Evolutionary conservation across 768 basidiomycete species (phyloP).

Genomic region (Boletus rubroflammeus): DNA sequence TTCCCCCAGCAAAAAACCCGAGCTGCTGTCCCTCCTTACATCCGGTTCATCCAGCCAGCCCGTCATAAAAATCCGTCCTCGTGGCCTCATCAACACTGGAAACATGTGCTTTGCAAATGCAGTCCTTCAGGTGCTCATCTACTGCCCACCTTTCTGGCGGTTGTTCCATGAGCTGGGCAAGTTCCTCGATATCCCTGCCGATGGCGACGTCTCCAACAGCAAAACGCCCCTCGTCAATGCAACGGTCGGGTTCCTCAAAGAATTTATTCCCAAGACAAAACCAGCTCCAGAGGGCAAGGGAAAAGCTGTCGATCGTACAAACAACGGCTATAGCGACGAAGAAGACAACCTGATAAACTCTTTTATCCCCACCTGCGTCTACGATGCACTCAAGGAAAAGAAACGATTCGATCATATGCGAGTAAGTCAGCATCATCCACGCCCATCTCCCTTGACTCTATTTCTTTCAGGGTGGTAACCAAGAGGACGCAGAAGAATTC

Average conservation of each 20-base stretch:
- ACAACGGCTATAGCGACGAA: slow-evolving; percentile 33
- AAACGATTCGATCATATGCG: slow-evolving; percentile 92
- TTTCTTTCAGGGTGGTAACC: slow-evolving; percentile 68
- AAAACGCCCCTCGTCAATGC: slow-evolving; percentile 62
- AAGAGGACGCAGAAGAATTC: slow-evolving; percentile 98
- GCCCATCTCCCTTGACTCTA: neutral
- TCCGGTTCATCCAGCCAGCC: slow-evolving; percentile 31
- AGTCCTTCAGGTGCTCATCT: slow-evolving; percentile 86
- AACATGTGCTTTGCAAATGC: slow-evolving; percentile 99
- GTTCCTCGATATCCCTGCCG: slow-evolving; percentile 37
- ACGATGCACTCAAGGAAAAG: slow-evolving; percentile 91
- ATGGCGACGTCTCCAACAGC: slow-evolving; percentile 24
- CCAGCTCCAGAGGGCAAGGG: slow-evolving; percentile 32
- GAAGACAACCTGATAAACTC: slow-evolving; percentile 55
- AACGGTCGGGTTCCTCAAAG: slow-evolving; percentile 69
- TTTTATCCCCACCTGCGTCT: slow-evolving; percentile 83
- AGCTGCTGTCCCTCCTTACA: slow-evolving; percentile 54
- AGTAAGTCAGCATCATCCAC: slow-evolving; percentile 42
- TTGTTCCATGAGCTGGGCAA: slow-evolving; percentile 71
- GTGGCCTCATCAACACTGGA: slow-evolving; percentile 89
- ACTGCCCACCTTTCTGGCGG: slow-evolving; percentile 81
- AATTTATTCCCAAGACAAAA: slow-evolving; percentile 49
- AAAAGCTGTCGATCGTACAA: slow-evolving; percentile 38
- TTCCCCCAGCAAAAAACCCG: slow-evolving; percentile 40
- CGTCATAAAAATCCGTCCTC: slow-evolving; percentile 46